Evolutionary conservation across 176 grass and related monocot species (phyloP).

Genomic region (Avena sativa): DNA sequence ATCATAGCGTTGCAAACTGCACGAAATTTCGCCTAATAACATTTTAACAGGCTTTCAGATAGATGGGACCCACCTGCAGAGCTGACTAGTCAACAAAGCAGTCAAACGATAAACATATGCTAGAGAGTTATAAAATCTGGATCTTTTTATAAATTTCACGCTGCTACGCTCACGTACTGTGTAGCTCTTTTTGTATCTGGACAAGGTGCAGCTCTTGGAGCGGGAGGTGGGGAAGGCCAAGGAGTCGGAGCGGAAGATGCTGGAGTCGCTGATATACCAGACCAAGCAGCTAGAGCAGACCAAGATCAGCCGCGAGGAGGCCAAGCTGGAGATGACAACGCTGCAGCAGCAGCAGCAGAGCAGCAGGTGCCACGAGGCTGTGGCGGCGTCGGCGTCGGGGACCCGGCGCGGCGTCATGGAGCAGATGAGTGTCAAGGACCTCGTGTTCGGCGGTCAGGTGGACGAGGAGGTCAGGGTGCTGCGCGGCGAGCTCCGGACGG

Average conservation of each 20-base stretch:
- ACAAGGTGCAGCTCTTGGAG: constrained; percentile 50
- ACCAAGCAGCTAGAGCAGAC: constrained; percentile 90
- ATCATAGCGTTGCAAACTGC: too few species aligned
- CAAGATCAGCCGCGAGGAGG: constrained; percentile 89
- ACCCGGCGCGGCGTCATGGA: constrained; percentile 21
- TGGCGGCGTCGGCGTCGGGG: not conserved
- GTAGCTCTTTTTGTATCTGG: too few species aligned
- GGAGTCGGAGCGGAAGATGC: constrained; percentile 93
- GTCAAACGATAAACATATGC: too few species aligned
- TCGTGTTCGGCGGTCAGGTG: constrained; percentile 53
- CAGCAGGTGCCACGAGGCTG: constrained; percentile 38
- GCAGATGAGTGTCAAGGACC: constrained; percentile 52
- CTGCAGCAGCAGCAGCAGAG: constrained; percentile 48
- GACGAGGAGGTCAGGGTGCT: constrained; percentile 70
- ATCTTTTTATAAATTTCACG: too few species aligned
- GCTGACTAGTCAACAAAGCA: too few species aligned
- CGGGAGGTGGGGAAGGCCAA: constrained; percentile 71
- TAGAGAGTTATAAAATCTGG: too few species aligned
- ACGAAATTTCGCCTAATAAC: too few species aligned
- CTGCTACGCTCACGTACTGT: too few species aligned
- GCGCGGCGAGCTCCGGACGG: constrained; percentile 48
- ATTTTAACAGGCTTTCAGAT: too few species aligned
- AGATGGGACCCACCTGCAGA: too few species aligned
- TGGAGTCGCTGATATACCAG: constrained; percentile 83
- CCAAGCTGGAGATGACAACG: constrained; percentile 75